Base-by-base conservation (phyloP, 2,329 filamentous ascomycete species). In the Aspergillus thermomutatus region DNA sequence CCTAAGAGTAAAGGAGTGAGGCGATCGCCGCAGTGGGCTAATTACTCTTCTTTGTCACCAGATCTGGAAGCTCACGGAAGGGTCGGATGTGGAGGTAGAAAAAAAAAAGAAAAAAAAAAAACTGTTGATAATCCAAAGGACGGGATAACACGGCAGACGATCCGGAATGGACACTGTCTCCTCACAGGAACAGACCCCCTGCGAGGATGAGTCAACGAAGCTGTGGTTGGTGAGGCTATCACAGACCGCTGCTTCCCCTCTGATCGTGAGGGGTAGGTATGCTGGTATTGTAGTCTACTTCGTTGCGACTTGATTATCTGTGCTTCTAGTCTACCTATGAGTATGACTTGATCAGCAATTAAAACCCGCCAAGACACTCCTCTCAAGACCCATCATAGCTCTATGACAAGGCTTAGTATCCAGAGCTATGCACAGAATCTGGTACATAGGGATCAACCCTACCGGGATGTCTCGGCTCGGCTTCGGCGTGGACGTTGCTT, bases 61-160 rank as follows among this genome's bases (percentile, higher is more conserved):
- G 61, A 64, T 61, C 53, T 61, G 61, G 63, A 57, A 58, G 52
- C 41, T 54, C 53, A 62, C 63, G 63, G 62, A 64, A 60, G 54
- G 49, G 57, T 64, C 63, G 63, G 62, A 65, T 57, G 56, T 55
- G 54, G 49, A 53, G 53, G 52, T 50, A 19, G 31, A 17, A 37
- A 2, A 17, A 5, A 5, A 37, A 17, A 31, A 28, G 8, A 10
- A 31, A 31, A 34, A 37, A 37, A 14, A 17, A 37, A 56, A 45
- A 48, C 5, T 23, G 21, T 25, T 25, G 43, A 23, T 46, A 53
- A 55, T 37, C 40, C 43, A 17, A 7, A 54, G 50, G 37, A 51
- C 58, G 60, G 52, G 53, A 60, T 49, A 53, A 56, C 41, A 50
- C 60, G 60, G 58, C 57, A 56, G 54, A 53, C 21, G 48, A 56